These are phyloP conservation scores for Starmerella bacillaris DNA, from an alignment of 805 yeast species.

Conservation along the genomic window DNA sequence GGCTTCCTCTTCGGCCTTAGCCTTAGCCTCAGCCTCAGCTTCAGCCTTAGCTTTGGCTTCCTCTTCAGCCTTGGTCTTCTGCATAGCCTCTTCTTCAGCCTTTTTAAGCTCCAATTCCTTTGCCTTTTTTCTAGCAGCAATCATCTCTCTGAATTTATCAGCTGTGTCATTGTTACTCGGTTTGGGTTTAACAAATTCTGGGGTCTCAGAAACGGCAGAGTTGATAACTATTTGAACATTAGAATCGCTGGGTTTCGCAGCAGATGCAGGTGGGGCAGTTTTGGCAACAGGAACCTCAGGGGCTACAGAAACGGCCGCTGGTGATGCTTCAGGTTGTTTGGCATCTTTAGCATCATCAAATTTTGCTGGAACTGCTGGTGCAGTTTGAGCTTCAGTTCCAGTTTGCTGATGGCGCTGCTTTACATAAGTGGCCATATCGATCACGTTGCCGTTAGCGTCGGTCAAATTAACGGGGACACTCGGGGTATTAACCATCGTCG, in stretches of 20 bases:
- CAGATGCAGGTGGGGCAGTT: conserved; percentile 3
- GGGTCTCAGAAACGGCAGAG: conserved; percentile 5
- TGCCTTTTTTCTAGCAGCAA: conserved; percentile 8
- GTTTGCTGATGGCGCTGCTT: neutral
- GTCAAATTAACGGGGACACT: conserved; percentile 2
- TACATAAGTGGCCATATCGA: conserved; percentile 4
- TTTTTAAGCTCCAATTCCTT: neutral
- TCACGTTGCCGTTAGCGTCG: conserved; percentile 9
- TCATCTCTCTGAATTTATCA: conserved; percentile 6
- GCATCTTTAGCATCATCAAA: neutral
- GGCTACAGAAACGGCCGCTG: neutral
- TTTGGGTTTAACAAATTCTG: conserved; percentile 2
- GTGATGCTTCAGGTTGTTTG: neutral
- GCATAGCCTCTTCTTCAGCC: conserved; percentile 1
- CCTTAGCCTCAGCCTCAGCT: conserved; percentile 5
- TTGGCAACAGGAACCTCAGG: conserved; percentile 1
- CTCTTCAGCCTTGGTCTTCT: conserved; percentile 6
- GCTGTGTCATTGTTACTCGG: conserved; percentile 9
- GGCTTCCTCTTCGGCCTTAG: conserved; percentile 17
- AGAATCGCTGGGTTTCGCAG: conserved; percentile 1
- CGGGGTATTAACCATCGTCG: no score
- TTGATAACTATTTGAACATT: conserved; percentile 4
- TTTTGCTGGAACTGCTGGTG: neutral
- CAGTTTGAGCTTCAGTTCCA: neutral
- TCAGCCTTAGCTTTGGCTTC: conserved; percentile 5